Evolutionary conservation across 345 rosid genomes (phyloP).

Genomic region (Lepidium didymum): DNA sequence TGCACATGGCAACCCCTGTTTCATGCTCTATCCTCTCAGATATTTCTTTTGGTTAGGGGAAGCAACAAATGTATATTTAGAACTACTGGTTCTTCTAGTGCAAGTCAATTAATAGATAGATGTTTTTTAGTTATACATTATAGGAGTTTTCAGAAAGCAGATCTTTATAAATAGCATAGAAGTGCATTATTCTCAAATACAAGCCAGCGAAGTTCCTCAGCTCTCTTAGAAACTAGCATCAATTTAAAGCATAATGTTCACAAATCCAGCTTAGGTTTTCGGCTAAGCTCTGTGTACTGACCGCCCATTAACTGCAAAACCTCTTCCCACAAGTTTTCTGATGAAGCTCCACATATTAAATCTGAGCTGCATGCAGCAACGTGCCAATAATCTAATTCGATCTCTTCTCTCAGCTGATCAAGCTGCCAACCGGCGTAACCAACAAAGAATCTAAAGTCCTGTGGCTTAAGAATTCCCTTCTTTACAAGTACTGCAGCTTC

Average conservation of each 20-base stretch:
- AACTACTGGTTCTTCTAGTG: constrained; percentile 10
- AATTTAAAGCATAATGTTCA: constrained; percentile 25
- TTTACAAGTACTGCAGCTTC: constrained; percentile 80
- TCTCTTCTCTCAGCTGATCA: constrained; percentile 87
- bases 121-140: not conserved
- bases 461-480: constrained; percentile 67
- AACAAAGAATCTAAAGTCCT: constrained; percentile 78
- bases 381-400: constrained; percentile 69
- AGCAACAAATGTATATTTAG: constrained; percentile 21
- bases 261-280: constrained; percentile 76
- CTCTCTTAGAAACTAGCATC: not conserved
- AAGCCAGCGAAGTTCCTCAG: constrained; percentile 8
- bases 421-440: constrained; percentile 95
- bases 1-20: constrained; percentile 13
- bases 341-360: constrained; percentile 49
- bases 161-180: constrained; percentile 1
- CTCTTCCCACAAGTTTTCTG: constrained; percentile 81
- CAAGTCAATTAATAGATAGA: constrained; percentile 18
- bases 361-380: constrained; percentile 83
- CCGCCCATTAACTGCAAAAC: constrained; percentile 93
- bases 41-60: constrained; percentile 23
- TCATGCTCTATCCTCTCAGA: constrained; percentile 14
- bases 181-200: constrained; percentile 13
- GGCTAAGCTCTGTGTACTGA: constrained; percentile 76
- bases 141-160: constrained; percentile 18